Percentiles rank a stretch among this genome's conserved stretches.
phyloP scores from a whole-genome alignment of 176 grass and related monocot genomes.

The Stipa capillata region DNA sequence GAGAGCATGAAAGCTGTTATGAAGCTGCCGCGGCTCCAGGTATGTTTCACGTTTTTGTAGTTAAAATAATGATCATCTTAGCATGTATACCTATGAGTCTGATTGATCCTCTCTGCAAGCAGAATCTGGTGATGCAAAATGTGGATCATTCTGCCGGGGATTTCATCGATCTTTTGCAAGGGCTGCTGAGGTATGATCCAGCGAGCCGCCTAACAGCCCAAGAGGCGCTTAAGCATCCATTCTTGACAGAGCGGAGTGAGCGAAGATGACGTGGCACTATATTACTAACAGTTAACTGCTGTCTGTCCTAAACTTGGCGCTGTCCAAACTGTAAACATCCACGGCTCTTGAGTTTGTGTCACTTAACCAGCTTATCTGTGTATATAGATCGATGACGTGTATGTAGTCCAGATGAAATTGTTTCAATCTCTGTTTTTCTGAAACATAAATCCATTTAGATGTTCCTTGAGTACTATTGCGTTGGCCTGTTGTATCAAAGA shows the following conservation, averaged over 20 bases:
- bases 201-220: conserved; percentile 39
- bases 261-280: neutral
- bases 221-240: conserved; percentile 65
- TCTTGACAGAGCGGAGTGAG: conserved; percentile 32
- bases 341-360: too few relatives aligned
- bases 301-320: too few relatives aligned
- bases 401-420: neutral
- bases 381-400: neutral
- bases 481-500: too few relatives aligned
- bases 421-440: conserved; percentile 3
- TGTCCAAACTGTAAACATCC: neutral
- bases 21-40: conserved; percentile 64
- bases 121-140: conserved; percentile 77
- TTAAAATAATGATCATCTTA: neutral
- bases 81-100: too few relatives aligned
- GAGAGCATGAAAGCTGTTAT: conserved; percentile 84
- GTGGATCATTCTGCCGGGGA: conserved; percentile 52
- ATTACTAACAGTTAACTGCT: neutral
- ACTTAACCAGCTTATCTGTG: neutral
- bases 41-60: neutral
- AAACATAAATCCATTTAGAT: too few relatives aligned
- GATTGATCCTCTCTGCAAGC: neutral
- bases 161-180: conserved; percentile 71
- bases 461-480: too few relatives aligned
- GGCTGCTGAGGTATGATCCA: conserved; percentile 70